Percentiles rank a stretch among this genome's conserved stretches.
Evolutionary conservation across 2,329 filamentous ascomycete genomes (phyloP).

Genomic region (Myriosclerotinia scirpicola): DNA sequence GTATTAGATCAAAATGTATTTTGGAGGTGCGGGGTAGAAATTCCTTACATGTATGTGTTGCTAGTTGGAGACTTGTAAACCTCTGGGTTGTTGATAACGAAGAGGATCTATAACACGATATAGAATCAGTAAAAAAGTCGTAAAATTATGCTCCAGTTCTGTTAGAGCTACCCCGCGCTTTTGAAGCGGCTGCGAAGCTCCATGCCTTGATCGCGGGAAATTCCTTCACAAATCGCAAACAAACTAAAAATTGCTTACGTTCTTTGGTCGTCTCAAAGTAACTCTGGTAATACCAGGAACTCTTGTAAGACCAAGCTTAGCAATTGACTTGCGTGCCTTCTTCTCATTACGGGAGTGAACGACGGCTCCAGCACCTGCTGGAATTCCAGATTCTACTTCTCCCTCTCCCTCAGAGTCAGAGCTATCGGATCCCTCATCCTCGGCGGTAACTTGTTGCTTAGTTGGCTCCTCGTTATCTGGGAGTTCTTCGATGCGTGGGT

Average conservation of each 20-base stretch:
- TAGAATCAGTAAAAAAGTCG: slow-evolving; percentile 26
- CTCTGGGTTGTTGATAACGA: slow-evolving; percentile 99
- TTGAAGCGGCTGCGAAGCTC: slow-evolving; percentile 4
- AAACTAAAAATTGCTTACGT: slow-evolving; percentile 64
- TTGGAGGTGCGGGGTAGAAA: slow-evolving; percentile 7
- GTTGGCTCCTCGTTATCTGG: slow-evolving; percentile 78
- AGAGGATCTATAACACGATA: slow-evolving; percentile 72
- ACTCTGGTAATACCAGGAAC: slow-evolving; percentile 97
- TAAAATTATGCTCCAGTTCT: slow-evolving; percentile 5
- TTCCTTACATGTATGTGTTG: slow-evolving; percentile 98
- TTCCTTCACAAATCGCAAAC: slow-evolving; percentile 8
- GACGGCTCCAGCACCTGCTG: slow-evolving; percentile 81
- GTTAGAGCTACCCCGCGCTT: slow-evolving; percentile 2
- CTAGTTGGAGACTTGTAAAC: slow-evolving; percentile 99
- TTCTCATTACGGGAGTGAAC: slow-evolving; percentile 99
- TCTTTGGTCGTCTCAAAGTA: slow-evolving; percentile 97
- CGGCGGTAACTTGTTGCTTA: slow-evolving; percentile 70
- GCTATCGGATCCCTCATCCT: slow-evolving; percentile 67
- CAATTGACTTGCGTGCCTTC: slow-evolving; percentile 99
- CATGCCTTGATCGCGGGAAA: neutral
- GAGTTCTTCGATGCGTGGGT: slow-evolving; percentile 97
- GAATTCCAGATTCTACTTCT: slow-evolving; percentile 65
- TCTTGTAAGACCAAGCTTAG: slow-evolving; percentile 96
- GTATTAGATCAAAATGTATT: slow-evolving; percentile 25
- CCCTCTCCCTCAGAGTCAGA: slow-evolving; percentile 77